Evolutionary conservation across 148 eudicot species (phyloP).

Genomic region (Cornus suecica): DNA sequence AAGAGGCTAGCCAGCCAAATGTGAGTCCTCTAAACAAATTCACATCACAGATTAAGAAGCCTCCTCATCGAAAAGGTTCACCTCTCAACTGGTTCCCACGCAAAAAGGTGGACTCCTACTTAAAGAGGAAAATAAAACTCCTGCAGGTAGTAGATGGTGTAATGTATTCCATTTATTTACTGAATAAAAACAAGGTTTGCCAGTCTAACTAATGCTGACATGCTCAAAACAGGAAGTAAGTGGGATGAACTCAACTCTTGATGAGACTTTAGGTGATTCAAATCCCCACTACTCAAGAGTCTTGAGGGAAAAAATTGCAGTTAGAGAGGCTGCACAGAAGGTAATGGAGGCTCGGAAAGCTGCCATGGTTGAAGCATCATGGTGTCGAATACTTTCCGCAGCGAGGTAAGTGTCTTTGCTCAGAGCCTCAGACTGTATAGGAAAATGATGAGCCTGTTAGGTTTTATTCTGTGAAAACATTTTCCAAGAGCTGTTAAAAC

Average conservation of each 20-base stretch:
- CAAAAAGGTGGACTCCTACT: slow-evolving; percentile 74
- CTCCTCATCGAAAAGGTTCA: slow-evolving; percentile 64
- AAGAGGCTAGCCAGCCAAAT: slow-evolving; percentile 53
- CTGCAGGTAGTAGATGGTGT: slow-evolving; percentile 51
- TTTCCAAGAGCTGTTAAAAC: too few species aligned
- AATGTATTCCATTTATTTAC: not conserved
- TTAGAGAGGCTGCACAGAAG: slow-evolving; percentile 73
- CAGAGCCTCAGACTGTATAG: not conserved
- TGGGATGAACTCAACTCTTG: slow-evolving; percentile 85
- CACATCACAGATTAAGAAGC: slow-evolving; percentile 73
- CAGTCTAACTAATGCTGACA: not conserved
- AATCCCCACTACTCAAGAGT: slow-evolving; percentile 90
- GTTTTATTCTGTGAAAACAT: not conserved
- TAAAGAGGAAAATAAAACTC: slow-evolving; percentile 70
- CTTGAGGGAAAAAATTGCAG: slow-evolving; percentile 77
- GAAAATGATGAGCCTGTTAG: not conserved
- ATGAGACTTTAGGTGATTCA: slow-evolving; percentile 84
- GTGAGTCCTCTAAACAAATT: slow-evolving; percentile 43
- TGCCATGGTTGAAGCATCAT: slow-evolving; percentile 97
- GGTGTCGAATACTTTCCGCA: slow-evolving; percentile 88
- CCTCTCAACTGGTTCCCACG: slow-evolving; percentile 94
- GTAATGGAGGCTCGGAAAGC: slow-evolving; percentile 88
- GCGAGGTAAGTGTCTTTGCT: slow-evolving; percentile 43
- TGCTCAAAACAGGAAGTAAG: slow-evolving; percentile 63
- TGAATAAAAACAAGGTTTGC: not conserved